Evolutionary conservation across 202 grass and related monocot species (phyloP).

Genomic region (Carex sylvatica): DNA sequence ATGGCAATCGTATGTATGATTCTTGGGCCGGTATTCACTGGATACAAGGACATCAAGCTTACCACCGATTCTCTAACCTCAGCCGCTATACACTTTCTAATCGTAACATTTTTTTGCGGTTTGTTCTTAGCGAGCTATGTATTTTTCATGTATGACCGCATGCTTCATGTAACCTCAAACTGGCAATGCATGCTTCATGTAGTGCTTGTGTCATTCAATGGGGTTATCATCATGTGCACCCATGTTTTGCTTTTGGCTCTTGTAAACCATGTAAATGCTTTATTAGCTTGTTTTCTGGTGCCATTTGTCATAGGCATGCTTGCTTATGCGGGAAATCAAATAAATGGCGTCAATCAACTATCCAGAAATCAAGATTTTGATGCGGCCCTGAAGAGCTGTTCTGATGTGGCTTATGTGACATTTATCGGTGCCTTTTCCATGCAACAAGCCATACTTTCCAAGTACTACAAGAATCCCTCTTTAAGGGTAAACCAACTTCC

Average conservation of each 20-base stretch:
- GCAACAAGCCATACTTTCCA: slow-evolving; percentile 33
- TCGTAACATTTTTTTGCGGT: slow-evolving; percentile 15
- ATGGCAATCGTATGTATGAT: slow-evolving; percentile 26
- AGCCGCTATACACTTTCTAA: slow-evolving; percentile 19
- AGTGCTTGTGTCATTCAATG: slow-evolving; percentile 28
- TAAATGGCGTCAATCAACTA: slow-evolving; percentile 9
- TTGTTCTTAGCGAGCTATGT: slow-evolving; percentile 29
- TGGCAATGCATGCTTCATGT: slow-evolving; percentile 28
- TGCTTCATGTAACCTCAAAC: not conserved
- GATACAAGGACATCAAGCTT: slow-evolving; percentile 29
- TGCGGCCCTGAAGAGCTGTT: slow-evolving; percentile 24
- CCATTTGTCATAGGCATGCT: slow-evolving; percentile 30
- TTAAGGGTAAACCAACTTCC: not conserved
- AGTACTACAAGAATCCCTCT: slow-evolving; percentile 29
- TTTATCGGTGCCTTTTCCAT: slow-evolving; percentile 26
- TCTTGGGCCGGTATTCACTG: slow-evolving; percentile 20
- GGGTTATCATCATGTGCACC: slow-evolving; percentile 24
- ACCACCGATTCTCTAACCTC: slow-evolving; percentile 24
- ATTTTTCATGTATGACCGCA: slow-evolving; percentile 27
- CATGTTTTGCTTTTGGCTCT: slow-evolving; percentile 39
- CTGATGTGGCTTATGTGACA: slow-evolving; percentile 32
- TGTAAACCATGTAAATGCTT: slow-evolving; percentile 22
- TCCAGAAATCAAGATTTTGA: slow-evolving; percentile 29
- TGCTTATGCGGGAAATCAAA: slow-evolving; percentile 23
- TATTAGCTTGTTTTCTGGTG: slow-evolving; percentile 29